Percentiles rank a stretch among this genome's conserved stretches.
phyloP scores from a whole-genome alignment of 495 filamentous ascomycete species.

The Neurospora cerealis region DNA sequence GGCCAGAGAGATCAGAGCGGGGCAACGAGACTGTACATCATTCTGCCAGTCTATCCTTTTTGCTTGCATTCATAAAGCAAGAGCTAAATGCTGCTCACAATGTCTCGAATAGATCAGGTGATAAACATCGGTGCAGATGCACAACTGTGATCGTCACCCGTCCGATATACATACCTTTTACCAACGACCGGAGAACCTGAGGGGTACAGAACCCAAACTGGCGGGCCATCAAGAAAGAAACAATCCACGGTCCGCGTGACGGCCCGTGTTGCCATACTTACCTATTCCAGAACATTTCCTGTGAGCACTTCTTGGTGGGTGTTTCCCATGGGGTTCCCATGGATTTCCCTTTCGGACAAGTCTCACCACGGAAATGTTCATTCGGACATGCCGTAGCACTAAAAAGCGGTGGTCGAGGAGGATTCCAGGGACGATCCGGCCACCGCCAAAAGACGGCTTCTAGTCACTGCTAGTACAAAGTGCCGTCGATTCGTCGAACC shows the following conservation, averaged over 20 bases:
- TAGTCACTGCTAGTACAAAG: background rate
- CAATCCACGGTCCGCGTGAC: background rate
- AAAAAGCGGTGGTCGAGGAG: background rate
- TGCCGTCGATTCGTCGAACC: background rate
- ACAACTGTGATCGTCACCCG: background rate
- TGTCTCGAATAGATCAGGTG: background rate
- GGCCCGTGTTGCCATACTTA: background rate
- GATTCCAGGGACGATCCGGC: background rate
- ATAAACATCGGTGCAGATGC: background rate
- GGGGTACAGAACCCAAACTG: background rate
- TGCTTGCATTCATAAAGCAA: background rate
- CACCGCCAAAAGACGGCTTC: background rate
- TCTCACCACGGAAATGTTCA: background rate
- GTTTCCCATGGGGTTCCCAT: background rate
- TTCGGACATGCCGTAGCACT: background rate
- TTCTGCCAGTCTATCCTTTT: background rate
- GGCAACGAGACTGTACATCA: background rate
- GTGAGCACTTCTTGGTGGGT: background rate
- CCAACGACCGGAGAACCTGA: background rate
- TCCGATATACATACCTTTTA: background rate
- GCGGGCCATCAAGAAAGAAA: background rate
- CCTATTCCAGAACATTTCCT: background rate
- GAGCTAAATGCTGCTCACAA: background rate
- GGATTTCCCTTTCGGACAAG: background rate
- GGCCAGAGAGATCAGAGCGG: background rate